Conservation (phyloP, 2,329 filamentous ascomycete species). For the Arthrobotrys pseudoclavata region DNA sequence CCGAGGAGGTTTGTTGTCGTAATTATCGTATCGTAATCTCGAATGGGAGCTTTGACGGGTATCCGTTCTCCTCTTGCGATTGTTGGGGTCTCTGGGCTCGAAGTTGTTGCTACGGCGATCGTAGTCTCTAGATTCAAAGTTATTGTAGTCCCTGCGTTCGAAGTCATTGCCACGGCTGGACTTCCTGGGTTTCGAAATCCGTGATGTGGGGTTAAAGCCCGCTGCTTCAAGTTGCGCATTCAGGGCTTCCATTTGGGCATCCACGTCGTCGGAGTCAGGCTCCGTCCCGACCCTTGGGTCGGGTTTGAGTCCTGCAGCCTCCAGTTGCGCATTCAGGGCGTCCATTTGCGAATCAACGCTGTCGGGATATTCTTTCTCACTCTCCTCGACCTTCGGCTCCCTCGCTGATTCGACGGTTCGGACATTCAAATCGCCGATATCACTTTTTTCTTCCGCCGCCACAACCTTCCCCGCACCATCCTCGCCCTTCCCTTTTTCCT, state of each 20-base stretch:
- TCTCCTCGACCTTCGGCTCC: background rate
- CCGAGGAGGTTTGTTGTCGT: background rate
- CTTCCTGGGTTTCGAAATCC: background rate
- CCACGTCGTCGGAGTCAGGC: background rate
- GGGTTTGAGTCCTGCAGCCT: background rate
- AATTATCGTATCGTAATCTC: background rate
- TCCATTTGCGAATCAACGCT: slow-evolving; percentile 4
- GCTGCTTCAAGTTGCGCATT: slow-evolving; percentile 7
- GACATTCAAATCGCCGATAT: background rate
- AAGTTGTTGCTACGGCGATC: no score
- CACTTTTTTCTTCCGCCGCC: background rate
- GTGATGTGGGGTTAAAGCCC: slow-evolving; percentile 1
- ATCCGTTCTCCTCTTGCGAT: background rate
- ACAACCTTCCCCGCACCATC: background rate
- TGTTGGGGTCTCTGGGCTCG: background rate
- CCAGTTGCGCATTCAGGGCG: slow-evolving; percentile 1
- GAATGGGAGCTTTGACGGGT: background rate
- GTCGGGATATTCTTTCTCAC: background rate
- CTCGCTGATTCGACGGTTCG: background rate
- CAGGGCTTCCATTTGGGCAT: slow-evolving; percentile 3
- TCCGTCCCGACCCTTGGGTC: background rate
- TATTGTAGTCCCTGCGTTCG: background rate
- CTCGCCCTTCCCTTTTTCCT: slow-evolving; percentile 2
- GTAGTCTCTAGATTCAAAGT: no score
- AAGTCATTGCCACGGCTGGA: background rate